Evolutionary conservation across 23 red algal species (phyloP).

Genomic region (Gracilariopsis chorda): DNA sequence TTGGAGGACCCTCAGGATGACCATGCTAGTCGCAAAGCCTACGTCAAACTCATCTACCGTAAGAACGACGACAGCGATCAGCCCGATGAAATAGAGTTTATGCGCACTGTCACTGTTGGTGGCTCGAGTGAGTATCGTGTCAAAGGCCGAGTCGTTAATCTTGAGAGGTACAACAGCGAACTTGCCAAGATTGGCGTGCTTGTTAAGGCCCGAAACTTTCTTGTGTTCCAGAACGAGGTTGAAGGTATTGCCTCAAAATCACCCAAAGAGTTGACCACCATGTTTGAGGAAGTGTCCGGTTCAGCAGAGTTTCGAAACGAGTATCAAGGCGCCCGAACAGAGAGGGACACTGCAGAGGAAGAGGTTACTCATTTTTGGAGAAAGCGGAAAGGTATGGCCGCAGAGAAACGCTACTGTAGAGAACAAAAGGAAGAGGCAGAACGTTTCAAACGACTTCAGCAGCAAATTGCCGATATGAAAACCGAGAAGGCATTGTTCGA

Average conservation of each 20-base stretch:
- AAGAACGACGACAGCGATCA: constrained; percentile 21
- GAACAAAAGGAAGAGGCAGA: constrained; percentile 90
- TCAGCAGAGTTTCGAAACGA: constrained; percentile 64
- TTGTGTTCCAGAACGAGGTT: constrained; percentile 99
- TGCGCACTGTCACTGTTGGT: constrained; percentile 46
- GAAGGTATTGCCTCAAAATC: constrained; percentile 77
- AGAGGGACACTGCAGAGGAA: constrained; percentile 72
- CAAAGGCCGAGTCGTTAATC: constrained; percentile 31
- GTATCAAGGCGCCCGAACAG: constrained; percentile 59
- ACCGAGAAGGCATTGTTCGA: constrained; percentile 76
- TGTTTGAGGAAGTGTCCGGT: constrained; percentile 92
- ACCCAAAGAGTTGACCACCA: constrained; percentile 60
- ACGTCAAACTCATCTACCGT: constrained; percentile 66
- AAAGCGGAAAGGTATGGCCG: constrained; percentile 77
- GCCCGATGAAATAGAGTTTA: constrained; percentile 58
- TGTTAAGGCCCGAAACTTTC: constrained; percentile 84
- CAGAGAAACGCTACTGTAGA: constrained; percentile 82
- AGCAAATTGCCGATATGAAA: constrained; percentile 57
- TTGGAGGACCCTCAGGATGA: constrained; percentile 29
- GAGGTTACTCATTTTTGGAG: constrained; percentile 66
- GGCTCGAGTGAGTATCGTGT: constrained; percentile 80
- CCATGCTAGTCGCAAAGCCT: constrained; percentile 27
- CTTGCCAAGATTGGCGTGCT: constrained; percentile 75
- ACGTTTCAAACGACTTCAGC: constrained; percentile 67
- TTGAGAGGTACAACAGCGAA: constrained; percentile 64